phyloP scores from a whole-genome alignment of 768 basidiomycete genomes.

The Rubroboletus satanas region DNA sequence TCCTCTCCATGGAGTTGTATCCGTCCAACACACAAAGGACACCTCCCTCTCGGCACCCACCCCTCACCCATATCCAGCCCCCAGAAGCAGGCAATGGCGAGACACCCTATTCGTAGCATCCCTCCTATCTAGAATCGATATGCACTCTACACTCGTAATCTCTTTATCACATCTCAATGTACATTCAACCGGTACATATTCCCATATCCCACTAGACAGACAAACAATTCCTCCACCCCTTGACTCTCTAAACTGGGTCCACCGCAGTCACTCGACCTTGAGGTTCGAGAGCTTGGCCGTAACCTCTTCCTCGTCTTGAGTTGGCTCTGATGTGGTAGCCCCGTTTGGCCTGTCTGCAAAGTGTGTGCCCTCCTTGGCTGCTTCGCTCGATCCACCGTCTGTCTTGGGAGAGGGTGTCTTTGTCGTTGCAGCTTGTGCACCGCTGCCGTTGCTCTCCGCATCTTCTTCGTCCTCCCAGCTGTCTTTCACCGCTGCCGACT shows the following conservation, averaged over 20 bases:
- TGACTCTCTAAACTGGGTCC: neutral
- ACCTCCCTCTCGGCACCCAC: neutral
- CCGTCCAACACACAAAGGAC: constrained; percentile 37
- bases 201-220: neutral
- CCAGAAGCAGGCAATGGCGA: constrained; percentile 9
- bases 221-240: neutral
- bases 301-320: constrained; percentile 32
- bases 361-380: constrained; percentile 18
- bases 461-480: constrained; percentile 78
- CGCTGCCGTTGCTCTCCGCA: constrained; percentile 25
- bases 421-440: neutral
- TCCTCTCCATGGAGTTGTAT: constrained; percentile 67
- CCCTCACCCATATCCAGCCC: neutral
- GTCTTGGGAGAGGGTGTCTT: constrained; percentile 26
- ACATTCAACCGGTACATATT: neutral
- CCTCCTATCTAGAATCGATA: neutral
- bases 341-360: constrained; percentile 23
- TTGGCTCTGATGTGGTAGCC: constrained; percentile 16
- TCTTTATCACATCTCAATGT: neutral
- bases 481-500: constrained; percentile 58
- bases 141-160: constrained; percentile 18
- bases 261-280: constrained; percentile 42
- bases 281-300: constrained; percentile 55
- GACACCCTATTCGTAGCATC: constrained; percentile 14
- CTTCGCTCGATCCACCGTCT: neutral